Conservation (phyloP, 371 early-diverging fungal species). For the Mucor plumbeus region DNA sequence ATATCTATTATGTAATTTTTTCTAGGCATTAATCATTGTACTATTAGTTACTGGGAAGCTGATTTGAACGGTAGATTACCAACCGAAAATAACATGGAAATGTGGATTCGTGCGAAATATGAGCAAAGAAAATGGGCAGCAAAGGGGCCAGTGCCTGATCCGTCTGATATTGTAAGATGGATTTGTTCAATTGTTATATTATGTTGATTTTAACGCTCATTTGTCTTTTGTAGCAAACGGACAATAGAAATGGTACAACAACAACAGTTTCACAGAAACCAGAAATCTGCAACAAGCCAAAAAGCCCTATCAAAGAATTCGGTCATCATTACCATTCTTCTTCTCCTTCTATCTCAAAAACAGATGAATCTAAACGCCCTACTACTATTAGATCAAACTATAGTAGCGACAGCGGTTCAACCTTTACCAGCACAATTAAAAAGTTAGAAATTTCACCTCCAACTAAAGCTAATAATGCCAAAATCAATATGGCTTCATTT, state of each 20-base stretch:
- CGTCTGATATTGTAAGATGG: not conserved
- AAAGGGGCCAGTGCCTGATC: constrained; percentile 4
- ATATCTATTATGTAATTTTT: not conserved
- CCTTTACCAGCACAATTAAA: not conserved
- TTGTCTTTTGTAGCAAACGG: not conserved
- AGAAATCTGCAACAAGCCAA: not conserved
- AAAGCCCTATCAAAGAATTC: constrained; percentile 15
- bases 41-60: constrained; percentile 59
- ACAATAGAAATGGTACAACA: not conserved
- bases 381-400: not conserved
- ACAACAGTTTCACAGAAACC: constrained; percentile 2
- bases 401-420: not conserved
- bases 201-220: not conserved
- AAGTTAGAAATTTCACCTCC: not conserved
- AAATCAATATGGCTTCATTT: constrained; percentile 31
- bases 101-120: constrained; percentile 87
- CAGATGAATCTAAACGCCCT: constrained; percentile 39
- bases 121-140: constrained; percentile 70
- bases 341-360: not conserved
- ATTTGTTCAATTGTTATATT: not conserved
- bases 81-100: constrained; percentile 71
- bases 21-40: not conserved
- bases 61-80: constrained; percentile 55
- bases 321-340: constrained; percentile 20
- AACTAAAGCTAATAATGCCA: constrained; percentile 3